phyloP scores from a whole-genome alignment of 768 basidiomycete genomes.

The Auricularia sp. region DNA sequence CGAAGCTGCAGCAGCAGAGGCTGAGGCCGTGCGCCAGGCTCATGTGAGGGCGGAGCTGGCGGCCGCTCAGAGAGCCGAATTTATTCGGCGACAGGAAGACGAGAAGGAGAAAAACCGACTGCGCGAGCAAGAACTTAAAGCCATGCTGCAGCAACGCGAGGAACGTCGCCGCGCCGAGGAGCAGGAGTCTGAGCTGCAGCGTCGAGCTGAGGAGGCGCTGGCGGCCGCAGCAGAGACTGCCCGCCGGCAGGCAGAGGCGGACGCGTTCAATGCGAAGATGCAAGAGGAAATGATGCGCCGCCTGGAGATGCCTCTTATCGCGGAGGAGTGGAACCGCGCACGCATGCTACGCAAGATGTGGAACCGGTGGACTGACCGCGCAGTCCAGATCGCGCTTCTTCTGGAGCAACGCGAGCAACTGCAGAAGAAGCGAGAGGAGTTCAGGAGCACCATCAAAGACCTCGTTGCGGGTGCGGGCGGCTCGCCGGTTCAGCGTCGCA shows the following conservation, averaged over 20 bases:
- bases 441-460: neutral
- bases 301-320: neutral
- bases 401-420: constrained; percentile 14
- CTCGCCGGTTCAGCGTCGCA: neutral
- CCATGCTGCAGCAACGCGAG: neutral
- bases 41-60: neutral
- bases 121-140: neutral
- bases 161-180: neutral
- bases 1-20: neutral
- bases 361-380: neutral
- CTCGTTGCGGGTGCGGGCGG: neutral
- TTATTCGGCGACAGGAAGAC: neutral
- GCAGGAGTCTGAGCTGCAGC: neutral
- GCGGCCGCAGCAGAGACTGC: neutral
- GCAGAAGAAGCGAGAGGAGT: constrained; percentile 10
- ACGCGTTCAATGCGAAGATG: neutral
- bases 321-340: neutral
- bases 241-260: neutral
- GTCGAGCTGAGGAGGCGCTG: constrained; percentile 1
- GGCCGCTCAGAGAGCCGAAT: neutral
- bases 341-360: constrained; percentile 4
- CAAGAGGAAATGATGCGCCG: constrained; percentile 2
- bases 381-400: constrained; percentile 1
- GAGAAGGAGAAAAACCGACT: neutral
- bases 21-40: neutral